Conservation (phyloP, 2,329 filamentous ascomycete species). For the Lanzia echinophila region DNA sequence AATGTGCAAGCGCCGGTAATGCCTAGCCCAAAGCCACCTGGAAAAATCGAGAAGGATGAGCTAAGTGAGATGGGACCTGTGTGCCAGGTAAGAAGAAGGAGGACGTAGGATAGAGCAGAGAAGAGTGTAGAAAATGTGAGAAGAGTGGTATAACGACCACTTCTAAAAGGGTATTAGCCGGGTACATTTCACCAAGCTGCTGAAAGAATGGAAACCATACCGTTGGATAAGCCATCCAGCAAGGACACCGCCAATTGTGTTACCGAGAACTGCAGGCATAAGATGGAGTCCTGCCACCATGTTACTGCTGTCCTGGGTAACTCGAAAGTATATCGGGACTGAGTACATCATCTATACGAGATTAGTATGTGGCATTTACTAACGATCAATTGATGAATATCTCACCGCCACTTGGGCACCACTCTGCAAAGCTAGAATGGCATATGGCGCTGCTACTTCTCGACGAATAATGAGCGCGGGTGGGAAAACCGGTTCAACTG, state of each 20-base stretch:
- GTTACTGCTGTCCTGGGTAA: conserved; percentile 50
- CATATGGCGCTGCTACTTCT: conserved; percentile 47
- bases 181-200: no score
- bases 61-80: conserved; percentile 45
- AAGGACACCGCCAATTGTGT: conserved; percentile 56
- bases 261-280: conserved; percentile 61
- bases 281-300: conserved; percentile 54
- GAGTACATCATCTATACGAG: conserved; percentile 49
- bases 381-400: conserved; percentile 12
- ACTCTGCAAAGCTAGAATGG: conserved; percentile 46
- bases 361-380: neutral
- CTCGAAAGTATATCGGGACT: conserved; percentile 64
- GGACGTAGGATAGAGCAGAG: conserved; percentile 43
- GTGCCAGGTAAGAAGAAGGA: conserved; percentile 52
- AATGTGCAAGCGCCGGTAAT: conserved; percentile 41
- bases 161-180: conserved; percentile 25
- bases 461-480: conserved; percentile 45
- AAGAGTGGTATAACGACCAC: conserved; percentile 52
- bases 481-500: conserved; percentile 52
- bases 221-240: conserved; percentile 40
- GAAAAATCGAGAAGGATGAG: conserved; percentile 54
- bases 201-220: neutral
- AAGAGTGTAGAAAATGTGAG: conserved; percentile 44
- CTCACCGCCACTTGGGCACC: conserved; percentile 51
- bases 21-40: conserved; percentile 46